A percentile compares a stretch with the other conserved stretches of the same genome.
These are phyloP conservation scores for Smithsoniella earleae DNA, from an alignment of 163 green algal genomes.

Conservation along the genomic window DNA sequence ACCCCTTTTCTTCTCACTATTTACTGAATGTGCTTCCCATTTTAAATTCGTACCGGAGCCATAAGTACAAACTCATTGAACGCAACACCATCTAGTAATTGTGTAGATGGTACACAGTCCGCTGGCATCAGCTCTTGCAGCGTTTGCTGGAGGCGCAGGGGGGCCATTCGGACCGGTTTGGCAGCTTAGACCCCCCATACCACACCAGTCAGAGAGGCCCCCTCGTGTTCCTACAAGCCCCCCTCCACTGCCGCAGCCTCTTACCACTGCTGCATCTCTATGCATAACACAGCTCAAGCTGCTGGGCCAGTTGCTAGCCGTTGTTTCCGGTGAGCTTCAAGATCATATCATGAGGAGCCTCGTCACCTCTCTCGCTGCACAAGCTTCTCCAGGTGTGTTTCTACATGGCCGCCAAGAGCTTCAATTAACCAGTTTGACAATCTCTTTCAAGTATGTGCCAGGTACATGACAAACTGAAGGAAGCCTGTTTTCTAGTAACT, in stretches of 20 bases:
- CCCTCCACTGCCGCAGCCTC: slow-evolving; percentile 3
- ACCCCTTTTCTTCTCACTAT: too few relatives aligned
- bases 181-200: slow-evolving; percentile 15
- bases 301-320: slow-evolving; percentile 6
- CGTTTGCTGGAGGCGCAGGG: not conserved
- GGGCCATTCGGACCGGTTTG: not conserved
- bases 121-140: not conserved
- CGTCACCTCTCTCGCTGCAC: not conserved
- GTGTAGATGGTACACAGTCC: slow-evolving; percentile 11
- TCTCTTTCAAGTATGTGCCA: too few relatives aligned
- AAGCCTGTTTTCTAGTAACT: too few relatives aligned
- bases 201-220: not conserved
- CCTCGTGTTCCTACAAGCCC: not conserved
- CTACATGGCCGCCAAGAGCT: too few relatives aligned
- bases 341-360: not conserved
- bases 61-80: too few relatives aligned
- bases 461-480: too few relatives aligned
- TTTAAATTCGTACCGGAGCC: too few relatives aligned
- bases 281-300: slow-evolving; percentile 19
- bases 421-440: too few relatives aligned
- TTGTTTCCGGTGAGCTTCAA: not conserved
- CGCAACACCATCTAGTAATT: too few relatives aligned
- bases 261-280: not conserved
- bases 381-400: not conserved
- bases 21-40: too few relatives aligned